Evolutionary conservation across 164 flowering plant species (phyloP), one percentile per base, ranked within the genome.

Genomic region (Stephania yunnanensis): DNA sequence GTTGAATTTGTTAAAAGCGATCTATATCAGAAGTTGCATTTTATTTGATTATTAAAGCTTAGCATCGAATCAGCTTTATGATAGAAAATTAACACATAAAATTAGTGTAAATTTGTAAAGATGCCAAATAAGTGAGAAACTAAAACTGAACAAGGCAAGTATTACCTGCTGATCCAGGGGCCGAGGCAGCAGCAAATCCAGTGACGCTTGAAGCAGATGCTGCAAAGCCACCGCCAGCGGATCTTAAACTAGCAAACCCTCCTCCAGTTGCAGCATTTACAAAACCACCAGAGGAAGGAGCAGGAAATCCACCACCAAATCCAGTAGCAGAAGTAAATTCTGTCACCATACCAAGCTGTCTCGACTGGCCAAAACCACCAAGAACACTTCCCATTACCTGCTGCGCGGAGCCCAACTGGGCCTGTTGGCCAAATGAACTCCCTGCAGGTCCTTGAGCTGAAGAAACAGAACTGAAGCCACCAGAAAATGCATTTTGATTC

Each of bases 351-450:
- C 98, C 97, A 64, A 95, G 70, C 83, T 95, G 98, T 80, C 99
- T 91, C 19, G 98, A 92, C 82, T 95, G 98, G 79, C 98, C 98
- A 86, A 93, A 93, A 72, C 87, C 53, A 77, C 98, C 98, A 81
- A 93, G 94, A 72, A 89, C 98, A 70, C 97, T 89, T 42, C 98
- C 98, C 74, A 93, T 77, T 22, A 87, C 95, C 75, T 93, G 92
- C 81, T 88, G 97, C 66, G 95, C 97, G 36, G 80, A 70, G 68
- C 97, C 94, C 74, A 88, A 78, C 55, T 84, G 89, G 7, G 93
- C 87, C 45, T 89, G 97, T 83, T 87, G 91, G 46, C 99, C 98
- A 88, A 95, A 95, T 15, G 86, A 92, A 83, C 87, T 73, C 22
- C 61, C 86, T 30, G 83, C 46, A 29, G 89, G 83, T 46, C 83